Evolutionary conservation across 345 rosid genomes (phyloP), one percentile per base, ranked within the genome.

Genomic region (Hibiscus tridactylites): DNA sequence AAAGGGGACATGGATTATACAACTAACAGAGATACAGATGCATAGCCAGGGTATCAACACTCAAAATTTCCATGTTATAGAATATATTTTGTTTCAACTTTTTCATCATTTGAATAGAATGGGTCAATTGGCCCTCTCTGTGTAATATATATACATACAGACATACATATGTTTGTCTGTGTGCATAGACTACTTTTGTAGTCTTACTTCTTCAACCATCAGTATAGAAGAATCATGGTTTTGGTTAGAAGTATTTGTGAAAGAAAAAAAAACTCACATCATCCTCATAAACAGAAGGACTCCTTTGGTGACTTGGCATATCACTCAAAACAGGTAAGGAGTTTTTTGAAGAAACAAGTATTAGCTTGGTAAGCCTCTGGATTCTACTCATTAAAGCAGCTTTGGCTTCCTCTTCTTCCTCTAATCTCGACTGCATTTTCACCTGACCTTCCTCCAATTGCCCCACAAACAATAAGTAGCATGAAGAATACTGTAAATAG

Each of bases 351-450:
- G 99, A 96, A 77, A 96, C 96, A 74, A 96, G 99, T 80, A 96
- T 96, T 29, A 96, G 96, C 84, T 96, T 96, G 54, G 99, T 92
- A 70, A 96, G 83, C 86, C 90, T 89, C 79, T 96, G 99, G 71
- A 96, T 96, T 83, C 99, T 88, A 80, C 97, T 96, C 98, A 96
- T 91, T 42, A 96, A 87, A 78, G 99, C 99, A 76, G 95, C 97
- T 82, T 96, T 96, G 71, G 98, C 98, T 79, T 96, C 99, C 81
- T 96, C 99, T 84, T 96, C 99, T 79, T 96, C 99, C 85, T 96
- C 98, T 82, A 96, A 82, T 80, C 99, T 90, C 49, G 99, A 89
- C 73, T 92, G 98, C 99, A 96, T 91, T 87, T 92, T 96, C 78
- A 92, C 97, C 82, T 96, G 99, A 78, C 99, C 99, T 80, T 92